These are phyloP conservation scores for Parachaetomium inaequale DNA, from an alignment of 495 filamentous ascomycete species.

Conservation along the genomic window DNA sequence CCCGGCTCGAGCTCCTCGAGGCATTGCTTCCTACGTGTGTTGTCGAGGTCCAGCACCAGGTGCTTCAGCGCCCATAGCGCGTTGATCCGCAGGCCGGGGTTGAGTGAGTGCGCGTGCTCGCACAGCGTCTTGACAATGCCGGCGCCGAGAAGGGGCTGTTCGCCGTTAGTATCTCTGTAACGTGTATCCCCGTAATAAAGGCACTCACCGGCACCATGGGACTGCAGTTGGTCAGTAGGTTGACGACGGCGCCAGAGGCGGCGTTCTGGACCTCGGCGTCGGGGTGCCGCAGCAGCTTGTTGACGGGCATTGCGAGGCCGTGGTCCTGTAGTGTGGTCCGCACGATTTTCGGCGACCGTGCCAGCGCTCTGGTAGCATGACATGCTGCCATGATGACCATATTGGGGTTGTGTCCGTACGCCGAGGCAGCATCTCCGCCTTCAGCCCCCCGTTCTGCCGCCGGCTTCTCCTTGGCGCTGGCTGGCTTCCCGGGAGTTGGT, in stretches of 20 bases:
- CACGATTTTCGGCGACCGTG: constrained; percentile 76
- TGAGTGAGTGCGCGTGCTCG: constrained; percentile 74
- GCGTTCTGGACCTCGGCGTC: constrained; percentile 81
- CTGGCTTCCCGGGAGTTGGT: constrained; percentile 46
- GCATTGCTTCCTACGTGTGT: constrained; percentile 67
- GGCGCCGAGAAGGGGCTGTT: constrained; percentile 64
- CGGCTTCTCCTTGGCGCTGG: constrained; percentile 25
- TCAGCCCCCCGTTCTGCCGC: constrained; percentile 19
- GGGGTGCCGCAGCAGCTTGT: constrained; percentile 67
- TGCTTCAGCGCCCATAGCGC: constrained; percentile 94
- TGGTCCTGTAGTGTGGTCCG: constrained; percentile 84
- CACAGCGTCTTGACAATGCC: constrained; percentile 78
- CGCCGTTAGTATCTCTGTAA: constrained; percentile 32
- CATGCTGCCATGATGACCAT: constrained; percentile 83
- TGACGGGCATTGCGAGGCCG: constrained; percentile 74
- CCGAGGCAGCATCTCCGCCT: constrained; percentile 5
- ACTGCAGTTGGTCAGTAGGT: constrained; percentile 79
- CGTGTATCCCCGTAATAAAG: too few relatives aligned
- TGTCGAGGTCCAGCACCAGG: constrained; percentile 63
- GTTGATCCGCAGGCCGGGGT: constrained; percentile 68
- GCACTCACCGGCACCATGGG: constrained; percentile 78
- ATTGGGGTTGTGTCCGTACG: constrained; percentile 47
- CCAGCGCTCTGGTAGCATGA: constrained; percentile 68
- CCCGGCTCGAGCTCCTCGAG: constrained; percentile 71
- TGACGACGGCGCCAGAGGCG: constrained; percentile 76